Evolutionary conservation across 164 flowering plant species (phyloP).

Genomic region (Chimonanthus praecox): DNA sequence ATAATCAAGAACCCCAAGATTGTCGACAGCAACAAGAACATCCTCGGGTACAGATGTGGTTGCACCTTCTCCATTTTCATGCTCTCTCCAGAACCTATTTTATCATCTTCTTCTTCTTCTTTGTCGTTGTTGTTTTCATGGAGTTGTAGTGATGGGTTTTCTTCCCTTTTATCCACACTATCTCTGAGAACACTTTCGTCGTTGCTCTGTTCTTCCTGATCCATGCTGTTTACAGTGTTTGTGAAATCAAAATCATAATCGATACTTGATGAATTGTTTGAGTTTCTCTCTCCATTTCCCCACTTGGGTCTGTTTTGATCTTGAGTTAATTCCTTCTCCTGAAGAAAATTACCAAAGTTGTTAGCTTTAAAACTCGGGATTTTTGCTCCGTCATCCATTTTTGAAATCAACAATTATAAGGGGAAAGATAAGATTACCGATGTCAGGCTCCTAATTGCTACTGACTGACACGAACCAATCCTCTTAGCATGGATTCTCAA

Average conservation of each 20-base stretch:
- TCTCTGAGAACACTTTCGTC: neutral
- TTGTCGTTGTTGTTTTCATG: slow-evolving; percentile 12
- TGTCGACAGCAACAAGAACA: neutral
- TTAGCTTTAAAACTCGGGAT: neutral
- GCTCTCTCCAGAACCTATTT: neutral
- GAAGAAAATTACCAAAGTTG: neutral
- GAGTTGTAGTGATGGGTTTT: neutral
- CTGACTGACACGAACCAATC: neutral
- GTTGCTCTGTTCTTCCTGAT: neutral
- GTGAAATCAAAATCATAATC: neutral
- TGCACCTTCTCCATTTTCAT: neutral
- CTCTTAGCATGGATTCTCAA: neutral
- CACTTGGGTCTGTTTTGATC: neutral
- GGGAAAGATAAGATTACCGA: neutral
- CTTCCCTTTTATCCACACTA: neutral
- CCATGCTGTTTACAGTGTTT: neutral
- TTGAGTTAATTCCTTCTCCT: neutral
- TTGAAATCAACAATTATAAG: neutral
- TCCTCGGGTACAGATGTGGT: neutral
- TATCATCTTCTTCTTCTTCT: neutral
- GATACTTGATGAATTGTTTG: neutral
- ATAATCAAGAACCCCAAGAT: neutral
- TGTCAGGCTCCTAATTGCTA: neutral
- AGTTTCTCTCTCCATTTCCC: neutral
- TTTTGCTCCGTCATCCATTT: too few relatives aligned